These are phyloP conservation scores for Colletotrichum sp. DNA, from an alignment of 2,329 filamentous ascomycete species.

Conservation along the genomic window DNA sequence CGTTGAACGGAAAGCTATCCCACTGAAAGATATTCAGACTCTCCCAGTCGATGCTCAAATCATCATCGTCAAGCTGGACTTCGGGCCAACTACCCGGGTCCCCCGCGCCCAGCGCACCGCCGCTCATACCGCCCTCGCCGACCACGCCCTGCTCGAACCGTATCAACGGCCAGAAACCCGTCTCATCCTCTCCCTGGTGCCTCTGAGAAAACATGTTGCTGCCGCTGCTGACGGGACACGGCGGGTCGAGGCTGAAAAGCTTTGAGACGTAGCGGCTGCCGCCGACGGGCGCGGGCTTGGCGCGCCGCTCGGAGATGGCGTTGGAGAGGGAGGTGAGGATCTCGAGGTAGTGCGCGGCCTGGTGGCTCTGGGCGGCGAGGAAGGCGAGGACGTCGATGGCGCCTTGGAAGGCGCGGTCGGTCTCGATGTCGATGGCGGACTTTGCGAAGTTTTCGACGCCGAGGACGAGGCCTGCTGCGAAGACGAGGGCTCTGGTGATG, in stretches of 20 bases:
- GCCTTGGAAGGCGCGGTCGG: slow-evolving; percentile 53
- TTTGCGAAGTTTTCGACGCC: slow-evolving; percentile 62
- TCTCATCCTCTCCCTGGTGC: neutral
- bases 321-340: slow-evolving; percentile 54
- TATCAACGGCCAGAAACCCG: neutral
- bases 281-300: slow-evolving; percentile 24
- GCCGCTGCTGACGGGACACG: neutral
- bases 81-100: neutral
- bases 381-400: slow-evolving; percentile 54
- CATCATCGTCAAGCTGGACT: neutral
- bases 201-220: neutral
- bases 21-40: neutral
- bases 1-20: neutral
- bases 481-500: slow-evolving; percentile 50
- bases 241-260: slow-evolving; percentile 26
- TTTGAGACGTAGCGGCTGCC: slow-evolving; percentile 31
- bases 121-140: accelerated
- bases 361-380: slow-evolving; percentile 38
- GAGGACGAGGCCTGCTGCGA: slow-evolving; percentile 61
- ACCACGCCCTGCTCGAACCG: neutral
- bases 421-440: slow-evolving; percentile 45
- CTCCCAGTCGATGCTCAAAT: neutral
- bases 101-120: neutral
- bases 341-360: slow-evolving; percentile 62
- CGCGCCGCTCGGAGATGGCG: slow-evolving; percentile 47